Evolutionary conservation across 345 rosid genomes (phyloP).

Genomic region (Eucalyptus curtisii): DNA sequence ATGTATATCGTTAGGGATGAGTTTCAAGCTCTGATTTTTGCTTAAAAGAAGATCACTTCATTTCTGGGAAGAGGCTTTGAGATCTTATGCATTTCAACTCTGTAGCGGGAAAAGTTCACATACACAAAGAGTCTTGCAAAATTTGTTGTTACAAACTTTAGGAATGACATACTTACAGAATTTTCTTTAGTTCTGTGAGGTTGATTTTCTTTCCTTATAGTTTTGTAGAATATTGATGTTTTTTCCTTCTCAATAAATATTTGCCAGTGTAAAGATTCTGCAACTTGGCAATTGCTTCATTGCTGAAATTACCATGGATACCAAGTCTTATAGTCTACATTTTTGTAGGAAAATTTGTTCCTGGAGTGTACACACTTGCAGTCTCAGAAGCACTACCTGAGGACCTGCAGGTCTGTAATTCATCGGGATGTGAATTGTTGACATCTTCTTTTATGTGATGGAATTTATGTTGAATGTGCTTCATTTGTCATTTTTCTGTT

Average conservation of each 20-base stretch:
- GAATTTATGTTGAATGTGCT: not conserved
- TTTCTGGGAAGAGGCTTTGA: not conserved
- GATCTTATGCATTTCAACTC: not conserved
- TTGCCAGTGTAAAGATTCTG: not conserved
- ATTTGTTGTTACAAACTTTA: not conserved
- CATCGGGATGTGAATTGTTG: not conserved
- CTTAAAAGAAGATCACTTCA: not conserved
- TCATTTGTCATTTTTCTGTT: not conserved
- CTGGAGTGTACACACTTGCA: conserved; percentile 83
- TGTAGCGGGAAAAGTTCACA: not conserved
- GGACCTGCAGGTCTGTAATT: conserved; percentile 59
- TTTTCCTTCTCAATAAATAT: not conserved
- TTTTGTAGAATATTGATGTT: not conserved
- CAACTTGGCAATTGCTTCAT: not conserved
- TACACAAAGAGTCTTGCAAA: not conserved
- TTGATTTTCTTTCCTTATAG: not conserved
- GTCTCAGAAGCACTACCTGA: conserved; percentile 76
- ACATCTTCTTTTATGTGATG: not conserved
- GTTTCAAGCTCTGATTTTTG: not conserved
- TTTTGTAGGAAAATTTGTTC: conserved; percentile 64
- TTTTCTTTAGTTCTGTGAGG: not conserved
- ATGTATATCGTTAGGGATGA: not conserved
- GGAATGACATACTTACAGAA: not conserved
- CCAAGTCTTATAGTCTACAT: not conserved
- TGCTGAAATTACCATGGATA: not conserved